Evolutionary conservation across 805 yeast genomes (phyloP), one percentile per base, ranked within the genome.

Genomic region (Cyberlindnera lachancei): DNA sequence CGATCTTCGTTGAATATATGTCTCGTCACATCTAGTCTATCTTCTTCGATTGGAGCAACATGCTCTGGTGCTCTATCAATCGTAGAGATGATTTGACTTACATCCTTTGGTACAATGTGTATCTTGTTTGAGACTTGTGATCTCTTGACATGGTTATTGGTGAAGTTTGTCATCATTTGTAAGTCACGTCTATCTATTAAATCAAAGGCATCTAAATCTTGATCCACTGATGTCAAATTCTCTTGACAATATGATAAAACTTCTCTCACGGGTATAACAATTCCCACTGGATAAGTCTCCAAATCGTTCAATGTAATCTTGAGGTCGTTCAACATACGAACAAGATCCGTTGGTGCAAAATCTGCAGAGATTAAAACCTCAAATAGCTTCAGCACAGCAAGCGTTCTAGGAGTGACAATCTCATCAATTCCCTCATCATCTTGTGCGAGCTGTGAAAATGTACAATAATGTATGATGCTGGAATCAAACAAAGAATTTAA

Each of bases 1-100:
- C 94, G 60, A 53, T 90, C 97, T 26, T 72, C 68, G 12, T 78
- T 74, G 50, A 86, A 90, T 0, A 88, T 75, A 10, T 81, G 56
- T 40, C 72, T 74, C 2, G 90, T 76, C n/a, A 82, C 68, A 20
- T 70, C 70, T 27, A 78, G 68, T 29, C 80, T 60, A 35, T 79
- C 88, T 4, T 78, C 75, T 45, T 82, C 90, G 1, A 75, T 64
- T 30, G 75, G 81, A 0, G 86, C 76, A 23, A 68, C 50, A 2
- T 72, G 52, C 4, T 63, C 58, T 15, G 74, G 79, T 18, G 58
- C 62, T 30, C 69, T 64, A 24, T 55, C 51, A 33, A 65, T 42
- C 31, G 63, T 47, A 39, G 61, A 44, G 40, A 63, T 37, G 41
- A 68, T 47, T 46, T 69, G 58, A 41, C 63, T 45, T 41, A 66